These are phyloP conservation scores for Fremontodendron californicum DNA, from an alignment of 345 rosid species.

Conservation along the genomic window DNA sequence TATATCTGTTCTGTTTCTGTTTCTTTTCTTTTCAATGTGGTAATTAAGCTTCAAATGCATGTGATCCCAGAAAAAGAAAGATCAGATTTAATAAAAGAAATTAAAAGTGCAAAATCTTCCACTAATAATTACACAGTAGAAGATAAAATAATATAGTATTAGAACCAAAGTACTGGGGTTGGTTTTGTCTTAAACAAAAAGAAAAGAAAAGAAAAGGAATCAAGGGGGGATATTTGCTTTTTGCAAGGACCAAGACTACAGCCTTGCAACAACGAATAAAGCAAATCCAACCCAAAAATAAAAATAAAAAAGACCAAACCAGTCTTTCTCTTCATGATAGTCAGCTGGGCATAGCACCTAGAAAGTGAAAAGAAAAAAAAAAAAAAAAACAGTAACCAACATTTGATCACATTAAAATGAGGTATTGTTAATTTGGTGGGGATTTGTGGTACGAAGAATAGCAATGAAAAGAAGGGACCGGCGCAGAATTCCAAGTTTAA, in stretches of 20 bases:
- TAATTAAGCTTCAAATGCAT: neutral
- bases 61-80: neutral
- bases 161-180: neutral
- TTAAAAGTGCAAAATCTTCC: constrained; percentile 2
- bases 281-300: constrained; percentile 20
- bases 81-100: neutral
- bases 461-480: neutral
- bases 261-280: constrained; percentile 35
- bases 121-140: neutral
- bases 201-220: constrained; percentile 18
- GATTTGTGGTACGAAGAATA: neutral
- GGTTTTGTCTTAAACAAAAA: neutral
- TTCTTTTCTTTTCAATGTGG: neutral
- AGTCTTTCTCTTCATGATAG: constrained; percentile 4
- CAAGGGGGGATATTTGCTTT: constrained; percentile 27
- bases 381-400: constrained; percentile 6
- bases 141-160: neutral
- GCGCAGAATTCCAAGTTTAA: neutral
- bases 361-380: constrained; percentile 5
- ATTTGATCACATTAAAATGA: constrained; percentile 2
- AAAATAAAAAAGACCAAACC: neutral
- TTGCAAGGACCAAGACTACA: constrained; percentile 34
- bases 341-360: constrained; percentile 3
- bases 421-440: neutral
- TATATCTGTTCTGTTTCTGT: neutral